Evolutionary conservation across 2,329 filamentous ascomycete species (phyloP), one percentile per base, ranked within the genome.

Genomic region (Monilinia vaccinii-corymbosi): DNA sequence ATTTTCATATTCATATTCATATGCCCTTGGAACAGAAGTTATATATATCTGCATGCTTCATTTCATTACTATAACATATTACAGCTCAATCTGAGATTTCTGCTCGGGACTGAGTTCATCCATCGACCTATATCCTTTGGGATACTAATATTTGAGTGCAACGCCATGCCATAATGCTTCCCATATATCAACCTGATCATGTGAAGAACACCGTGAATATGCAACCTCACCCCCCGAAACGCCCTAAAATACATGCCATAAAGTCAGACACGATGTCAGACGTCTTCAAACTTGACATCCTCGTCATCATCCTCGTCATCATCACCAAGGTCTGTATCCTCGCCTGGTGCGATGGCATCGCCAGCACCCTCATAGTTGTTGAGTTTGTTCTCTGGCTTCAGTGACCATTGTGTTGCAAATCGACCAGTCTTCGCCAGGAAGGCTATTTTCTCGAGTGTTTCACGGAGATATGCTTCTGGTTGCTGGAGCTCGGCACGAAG

Each of bases 391-490:
- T 91, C 87, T 2, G 82, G 79, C 72, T 87, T 90, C 60, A 97
- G 76, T 67, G 87, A 87, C 85, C 91, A 97, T 66, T 87, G 86
- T 72, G 91, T 93, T 56, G 89, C 87, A 71, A 95, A 96, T 3
- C 85, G 81, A 31, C 93, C 93, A 50, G 85, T 87, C 73, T 91
- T 89, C 71, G 95, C 86, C 62, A 96, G 76, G 23, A 88, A 83
- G 0, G 91, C 93, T 62, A 97, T 83, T 70, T 91, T 85, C 64
- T 92, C 88, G 66, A 99, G 76, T 0, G 86, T 87, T 71, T 94
- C 84, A 58, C 93, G 91, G 63, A 99, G 82, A 73, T 92, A 97
- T n/a, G 88, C 86, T 72, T 97, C 94, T 1, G 94, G 94, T 75
- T 99, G 94, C 62, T 86, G 83, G 44, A 95, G 82, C 62, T 81